Evolutionary conservation across 2,329 filamentous ascomycete genomes (phyloP).

Genomic region (Stachybotrys echinatus): DNA sequence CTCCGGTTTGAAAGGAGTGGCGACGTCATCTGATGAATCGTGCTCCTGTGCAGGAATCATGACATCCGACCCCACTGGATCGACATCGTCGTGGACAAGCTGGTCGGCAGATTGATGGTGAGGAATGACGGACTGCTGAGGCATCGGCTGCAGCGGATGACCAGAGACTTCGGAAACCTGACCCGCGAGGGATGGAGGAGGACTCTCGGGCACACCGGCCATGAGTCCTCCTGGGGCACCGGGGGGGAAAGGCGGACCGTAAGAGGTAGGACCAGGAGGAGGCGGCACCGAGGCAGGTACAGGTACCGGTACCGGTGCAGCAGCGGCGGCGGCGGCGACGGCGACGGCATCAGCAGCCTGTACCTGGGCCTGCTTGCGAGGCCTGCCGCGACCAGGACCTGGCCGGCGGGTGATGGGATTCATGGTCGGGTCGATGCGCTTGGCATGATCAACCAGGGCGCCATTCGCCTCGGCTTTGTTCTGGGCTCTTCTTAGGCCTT

Average conservation of each 20-base stretch:
- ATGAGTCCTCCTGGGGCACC: background rate
- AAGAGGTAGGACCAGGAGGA: background rate
- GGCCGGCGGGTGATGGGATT: slow-evolving; percentile 58
- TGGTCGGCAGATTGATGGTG: background rate
- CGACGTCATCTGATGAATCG: background rate
- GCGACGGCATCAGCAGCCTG: slow-evolving; percentile 12
- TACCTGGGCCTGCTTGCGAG: slow-evolving; percentile 35
- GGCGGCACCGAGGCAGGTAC: background rate
- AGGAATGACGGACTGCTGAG: background rate
- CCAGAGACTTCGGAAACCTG: slow-evolving; percentile 1
- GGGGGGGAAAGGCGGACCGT: background rate
- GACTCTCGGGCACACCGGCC: background rate
- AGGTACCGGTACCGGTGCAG: background rate
- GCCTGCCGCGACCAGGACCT: slow-evolving; percentile 51
- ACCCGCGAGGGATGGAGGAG: background rate
- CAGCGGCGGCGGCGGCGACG: background rate
- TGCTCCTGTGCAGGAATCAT: slow-evolving; percentile 7
- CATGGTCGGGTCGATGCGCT: slow-evolving; percentile 42
- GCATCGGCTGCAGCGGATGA: background rate
- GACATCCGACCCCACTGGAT: background rate
- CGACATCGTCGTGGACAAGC: background rate
- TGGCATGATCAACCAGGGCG: slow-evolving; percentile 23
- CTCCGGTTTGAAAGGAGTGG: background rate
- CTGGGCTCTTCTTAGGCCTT: slow-evolving; percentile 50
- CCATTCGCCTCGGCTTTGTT: slow-evolving; percentile 43